Evolutionary conservation across 805 yeast species (phyloP), one percentile per base, ranked within the genome.

Genomic region (Hanseniaspora nectarophila): DNA sequence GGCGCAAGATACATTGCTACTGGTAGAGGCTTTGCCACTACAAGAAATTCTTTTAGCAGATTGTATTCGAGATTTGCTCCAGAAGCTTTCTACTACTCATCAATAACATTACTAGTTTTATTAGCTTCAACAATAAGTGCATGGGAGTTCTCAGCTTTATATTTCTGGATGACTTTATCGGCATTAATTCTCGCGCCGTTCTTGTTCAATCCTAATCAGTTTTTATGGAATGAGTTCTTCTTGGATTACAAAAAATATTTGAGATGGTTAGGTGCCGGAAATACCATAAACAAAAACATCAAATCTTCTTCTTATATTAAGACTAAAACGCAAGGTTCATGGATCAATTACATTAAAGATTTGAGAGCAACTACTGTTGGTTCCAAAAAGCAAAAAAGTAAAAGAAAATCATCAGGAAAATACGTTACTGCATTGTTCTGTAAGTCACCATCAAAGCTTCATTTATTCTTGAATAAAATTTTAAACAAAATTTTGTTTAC

Each of bases 141-240:
- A 62, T 84, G 97, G 97, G 94, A 86, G 70, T 83, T 95, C 21
- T 85, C 97, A 39, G 73, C 90, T 60, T 69, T 90, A 57, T 92
- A 97, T 95, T 92, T 92, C 79, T 92, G 97, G 97, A 82, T 92
- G 55, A 83, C 95, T n/a, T 73, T 88, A 60, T 74, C 88, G 45
- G 85, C 97, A 2, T 75, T 92, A 70, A 76, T 87, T 70, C 78
- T 87, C 60, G 82, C 97, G 43, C 98, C 98, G 62, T 88, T 90
- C 67, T 64, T 92, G 56, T 92, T 87, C 79, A 92, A 92, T 72
- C 98, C 98, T 45, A 97, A 90, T 71, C 97, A 92, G 73, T 92
- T 89, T 68, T 80, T 95, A 48, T 83, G 94, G 89, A 85, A 82
- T 65, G 97, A 89, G 70, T 90, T 83, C 78, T 87, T 90, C 70